Percentiles rank a stretch among this genome's conserved stretches.
These are phyloP conservation scores for Misopates orontium DNA, from an alignment of 257 asterid species.

Conservation along the genomic window DNA sequence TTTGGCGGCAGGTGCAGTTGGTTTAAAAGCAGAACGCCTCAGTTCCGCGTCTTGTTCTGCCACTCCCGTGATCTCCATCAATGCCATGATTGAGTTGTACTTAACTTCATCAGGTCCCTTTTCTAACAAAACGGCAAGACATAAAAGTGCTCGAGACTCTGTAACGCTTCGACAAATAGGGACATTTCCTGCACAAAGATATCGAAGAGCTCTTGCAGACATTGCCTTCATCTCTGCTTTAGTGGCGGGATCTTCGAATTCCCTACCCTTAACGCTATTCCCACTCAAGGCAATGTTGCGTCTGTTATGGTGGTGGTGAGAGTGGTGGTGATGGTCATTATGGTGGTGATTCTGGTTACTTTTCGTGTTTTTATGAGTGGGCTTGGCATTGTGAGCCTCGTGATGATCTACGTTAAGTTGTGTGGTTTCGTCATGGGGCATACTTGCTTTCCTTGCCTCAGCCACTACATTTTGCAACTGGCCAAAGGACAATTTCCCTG, in stretches of 20 bases:
- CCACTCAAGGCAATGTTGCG: constrained; percentile 40
- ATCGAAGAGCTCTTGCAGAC: constrained; percentile 61
- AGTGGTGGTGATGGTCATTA: constrained; percentile 7
- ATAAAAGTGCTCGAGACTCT: constrained; percentile 59
- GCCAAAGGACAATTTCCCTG: constrained; percentile 34
- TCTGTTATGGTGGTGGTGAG: constrained; percentile 27
- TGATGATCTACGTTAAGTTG: too few species aligned
- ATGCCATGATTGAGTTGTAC: constrained; percentile 72
- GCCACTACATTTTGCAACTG: constrained; percentile 52
- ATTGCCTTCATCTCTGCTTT: constrained; percentile 61
- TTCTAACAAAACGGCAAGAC: constrained; percentile 59
- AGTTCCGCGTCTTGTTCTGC: constrained; percentile 56
- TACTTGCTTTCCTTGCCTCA: constrained; percentile 40
- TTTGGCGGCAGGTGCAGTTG: constrained; percentile 64
- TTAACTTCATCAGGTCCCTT: constrained; percentile 63
- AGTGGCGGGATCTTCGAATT: constrained; percentile 48
- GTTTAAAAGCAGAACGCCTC: constrained; percentile 70
- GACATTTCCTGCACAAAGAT: constrained; percentile 57
- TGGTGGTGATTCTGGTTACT: constrained; percentile 16
- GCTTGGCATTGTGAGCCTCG: neutral
- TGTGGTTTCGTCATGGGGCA: neutral
- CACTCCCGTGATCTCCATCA: constrained; percentile 75
- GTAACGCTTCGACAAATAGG: constrained; percentile 52
- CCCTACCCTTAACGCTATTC: constrained; percentile 52
- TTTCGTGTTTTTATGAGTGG: constrained; percentile 14